A percentile compares a stretch with the other conserved stretches of the same genome.
These are phyloP conservation scores for Boletus tomentosulus DNA, from an alignment of 768 basidiomycete species.

Conservation along the genomic window DNA sequence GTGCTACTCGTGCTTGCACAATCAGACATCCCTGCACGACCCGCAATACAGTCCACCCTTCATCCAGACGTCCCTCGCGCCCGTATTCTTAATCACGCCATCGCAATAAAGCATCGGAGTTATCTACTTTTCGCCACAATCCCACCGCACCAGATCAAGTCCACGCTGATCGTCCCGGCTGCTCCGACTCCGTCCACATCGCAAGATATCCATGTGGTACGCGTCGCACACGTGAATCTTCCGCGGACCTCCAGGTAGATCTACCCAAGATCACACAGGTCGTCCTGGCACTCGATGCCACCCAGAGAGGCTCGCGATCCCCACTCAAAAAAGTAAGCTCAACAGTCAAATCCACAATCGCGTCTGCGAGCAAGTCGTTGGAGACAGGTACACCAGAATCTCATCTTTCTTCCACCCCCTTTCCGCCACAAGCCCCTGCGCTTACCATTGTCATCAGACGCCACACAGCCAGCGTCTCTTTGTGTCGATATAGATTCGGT, in stretches of 20 bases:
- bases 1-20: neutral
- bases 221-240: conserved; percentile 28
- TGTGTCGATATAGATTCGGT: conserved; percentile 6
- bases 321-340: conserved; percentile 20
- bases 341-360: conserved; percentile 2
- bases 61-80: neutral
- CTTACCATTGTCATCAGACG: conserved; percentile 4
- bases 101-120: conserved; percentile 15
- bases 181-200: conserved; percentile 29
- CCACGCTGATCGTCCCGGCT: conserved; percentile 20
- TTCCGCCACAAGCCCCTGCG: conserved; percentile 16
- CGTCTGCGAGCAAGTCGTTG: neutral
- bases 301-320: conserved; percentile 1
- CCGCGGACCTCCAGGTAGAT: conserved; percentile 30
- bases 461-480: conserved; percentile 2
- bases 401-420: conserved; percentile 24
- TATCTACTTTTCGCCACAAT: conserved; percentile 16
- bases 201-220: conserved; percentile 30
- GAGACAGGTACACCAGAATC: conserved; percentile 7
- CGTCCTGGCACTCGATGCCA: conserved; percentile 19
- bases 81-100: conserved; percentile 11
- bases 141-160: conserved; percentile 22
- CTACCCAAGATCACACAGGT: conserved; percentile 18
- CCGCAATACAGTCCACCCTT: neutral
- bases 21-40: neutral